These are phyloP conservation scores for Boletus rex-veris DNA, from an alignment of 768 basidiomycete species.

Conservation along the genomic window DNA sequence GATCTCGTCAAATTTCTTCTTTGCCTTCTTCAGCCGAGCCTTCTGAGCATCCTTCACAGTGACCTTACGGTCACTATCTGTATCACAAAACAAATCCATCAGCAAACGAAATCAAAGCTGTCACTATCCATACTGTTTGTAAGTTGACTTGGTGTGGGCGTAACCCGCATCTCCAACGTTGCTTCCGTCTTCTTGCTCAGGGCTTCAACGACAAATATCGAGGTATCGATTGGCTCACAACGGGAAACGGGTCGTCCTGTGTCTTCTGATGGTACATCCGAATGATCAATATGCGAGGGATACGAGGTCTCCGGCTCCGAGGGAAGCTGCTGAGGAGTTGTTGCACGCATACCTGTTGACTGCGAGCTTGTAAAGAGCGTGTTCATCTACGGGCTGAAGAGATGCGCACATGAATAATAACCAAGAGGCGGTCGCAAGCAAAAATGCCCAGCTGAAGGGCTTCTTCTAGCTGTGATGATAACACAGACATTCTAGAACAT, in stretches of 20 bases:
- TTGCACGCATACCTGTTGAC: constrained; percentile 7
- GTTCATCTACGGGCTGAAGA: neutral
- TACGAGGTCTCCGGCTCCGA: neutral
- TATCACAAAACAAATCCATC: neutral
- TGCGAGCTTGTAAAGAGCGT: constrained; percentile 10
- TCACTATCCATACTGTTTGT: constrained; percentile 3
- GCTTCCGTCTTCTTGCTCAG: neutral
- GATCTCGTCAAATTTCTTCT: constrained; percentile 24
- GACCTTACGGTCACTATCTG: neutral
- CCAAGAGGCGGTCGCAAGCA: constrained; percentile 28
- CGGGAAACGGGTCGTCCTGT: constrained; percentile 10
- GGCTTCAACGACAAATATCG: neutral
- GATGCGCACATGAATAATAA: constrained; percentile 33
- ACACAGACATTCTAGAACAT: constrained; percentile 49
- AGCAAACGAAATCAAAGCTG: neutral
- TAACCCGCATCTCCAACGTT: neutral
- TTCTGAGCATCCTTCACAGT: constrained; percentile 4
- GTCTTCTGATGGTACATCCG: constrained; percentile 13
- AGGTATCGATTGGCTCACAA: neutral
- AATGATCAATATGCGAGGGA: neutral
- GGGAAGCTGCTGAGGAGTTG: neutral
- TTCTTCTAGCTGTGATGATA: constrained; percentile 44
- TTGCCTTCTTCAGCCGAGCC: constrained; percentile 12
- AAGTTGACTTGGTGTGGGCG: neutral
- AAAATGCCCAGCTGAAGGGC: constrained; percentile 30